These are phyloP conservation scores for Flaveria sonorensis DNA, from an alignment of 129 eudicot species.

Conservation along the genomic window DNA sequence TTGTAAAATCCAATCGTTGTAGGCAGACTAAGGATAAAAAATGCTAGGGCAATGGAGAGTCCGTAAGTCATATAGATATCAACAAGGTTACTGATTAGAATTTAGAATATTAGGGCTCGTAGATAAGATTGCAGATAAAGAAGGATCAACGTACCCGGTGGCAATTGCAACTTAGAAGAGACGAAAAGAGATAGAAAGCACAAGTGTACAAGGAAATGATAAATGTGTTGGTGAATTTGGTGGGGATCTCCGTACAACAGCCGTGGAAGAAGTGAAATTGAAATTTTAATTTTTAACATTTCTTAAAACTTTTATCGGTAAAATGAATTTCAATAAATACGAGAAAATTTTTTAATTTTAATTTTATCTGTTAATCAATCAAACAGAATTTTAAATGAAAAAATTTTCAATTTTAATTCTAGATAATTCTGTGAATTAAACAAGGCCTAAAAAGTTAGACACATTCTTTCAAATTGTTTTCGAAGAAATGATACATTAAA, in stretches of 20 bases:
- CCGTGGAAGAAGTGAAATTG: constrained; percentile 44
- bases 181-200: constrained; percentile 21
- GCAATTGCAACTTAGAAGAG: constrained; percentile 30
- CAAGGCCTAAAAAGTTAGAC: background rate
- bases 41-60: background rate
- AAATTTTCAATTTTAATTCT: no score
- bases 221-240: constrained; percentile 25
- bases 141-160: constrained; percentile 27
- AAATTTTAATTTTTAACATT: no score
- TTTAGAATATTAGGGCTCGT: constrained; percentile 8
- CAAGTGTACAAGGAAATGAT: constrained; percentile 4
- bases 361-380: no score
- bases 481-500: no score
- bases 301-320: no score
- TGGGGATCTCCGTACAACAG: constrained; percentile 36
- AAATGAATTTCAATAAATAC: no score
- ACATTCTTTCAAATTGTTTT: no score
- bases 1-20: background rate
- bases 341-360: no score
- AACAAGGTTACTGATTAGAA: background rate
- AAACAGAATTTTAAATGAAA: no score
- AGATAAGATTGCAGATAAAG: background rate
- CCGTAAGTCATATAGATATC: background rate
- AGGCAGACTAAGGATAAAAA: background rate
- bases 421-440: no score